Base-by-base conservation (phyloP, 2,329 filamentous ascomycete genomes). In the Monilinia aucupariae region DNA sequence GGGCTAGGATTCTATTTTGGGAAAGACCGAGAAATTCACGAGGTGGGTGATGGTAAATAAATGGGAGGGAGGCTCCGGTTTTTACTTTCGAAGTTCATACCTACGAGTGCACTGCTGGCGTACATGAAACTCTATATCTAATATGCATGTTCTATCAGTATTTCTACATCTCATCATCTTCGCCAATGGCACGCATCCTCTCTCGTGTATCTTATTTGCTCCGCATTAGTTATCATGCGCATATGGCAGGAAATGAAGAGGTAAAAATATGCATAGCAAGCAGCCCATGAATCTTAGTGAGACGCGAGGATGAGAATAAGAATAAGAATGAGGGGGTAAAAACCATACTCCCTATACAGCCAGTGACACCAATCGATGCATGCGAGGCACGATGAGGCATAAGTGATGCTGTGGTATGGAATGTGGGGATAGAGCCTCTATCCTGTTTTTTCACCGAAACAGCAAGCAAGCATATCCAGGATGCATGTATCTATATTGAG, bases 1-100 rank as follows among this genome's bases (percentile, higher is more conserved):
- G 61, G 61, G 15, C 52, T 67, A 30, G 71, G 70, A 2, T 71
- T 66, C 49, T 67, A 72, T 62, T 72, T 73, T 53, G 69, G 70
- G 45, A 50, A 58, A 7, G 45, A 62, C 7, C 34, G 52, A 25
- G 30, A 34, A 25, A n/a, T 8, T 22, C 8, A 12, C 34, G 13
- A 1, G 8, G 7, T 13, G 1, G 49, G 22, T 22, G 12, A 47
- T 32, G 15, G 15, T 25, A 13, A 15, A 4, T 5, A 47, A 34
- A 20, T 15, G 12, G 54, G 30, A 34, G 32, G 54, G 13, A 25
- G 12, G 30, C 10, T 37, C 2, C 30, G 9, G n/a, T 20, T 48
- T 47, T 47, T 10, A 47, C 54, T 47, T 58, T n/a, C 37, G 47
- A 22, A 34, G 13, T 47, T 37, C 5, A 13, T 37, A 25, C 7